Evolutionary conservation across 495 filamentous ascomycete species (phyloP).

Genomic region (Oleoguttula mirabilis): DNA sequence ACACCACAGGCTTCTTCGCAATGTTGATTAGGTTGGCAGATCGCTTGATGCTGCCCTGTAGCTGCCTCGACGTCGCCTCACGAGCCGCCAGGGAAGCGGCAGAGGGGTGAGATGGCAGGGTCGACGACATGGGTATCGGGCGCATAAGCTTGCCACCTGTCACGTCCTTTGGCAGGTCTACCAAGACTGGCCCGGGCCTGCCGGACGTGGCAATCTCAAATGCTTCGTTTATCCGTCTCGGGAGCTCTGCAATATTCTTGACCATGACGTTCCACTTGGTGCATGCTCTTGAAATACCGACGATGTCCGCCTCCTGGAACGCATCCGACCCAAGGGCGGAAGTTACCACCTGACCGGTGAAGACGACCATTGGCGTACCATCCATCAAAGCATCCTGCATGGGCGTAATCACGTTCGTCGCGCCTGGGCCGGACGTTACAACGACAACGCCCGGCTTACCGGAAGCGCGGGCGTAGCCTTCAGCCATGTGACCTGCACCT

Average conservation of each 20-base stretch:
- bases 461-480: slow-evolving; percentile 64
- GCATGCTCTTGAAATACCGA: slow-evolving; percentile 65
- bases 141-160: slow-evolving; percentile 52
- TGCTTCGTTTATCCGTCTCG: slow-evolving; percentile 70
- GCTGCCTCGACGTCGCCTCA: slow-evolving; percentile 45
- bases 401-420: slow-evolving; percentile 67
- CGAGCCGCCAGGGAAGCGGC: slow-evolving; percentile 56
- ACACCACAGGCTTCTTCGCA: slow-evolving; percentile 65
- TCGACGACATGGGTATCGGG: slow-evolving; percentile 55
- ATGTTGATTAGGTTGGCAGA: slow-evolving; percentile 58
- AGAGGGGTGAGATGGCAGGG: slow-evolving; percentile 54
- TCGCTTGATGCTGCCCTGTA: slow-evolving; percentile 47
- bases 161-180: slow-evolving; percentile 70
- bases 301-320: slow-evolving; percentile 68
- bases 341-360: slow-evolving; percentile 64
- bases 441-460: slow-evolving; percentile 67
- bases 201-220: slow-evolving; percentile 73
- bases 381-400: slow-evolving; percentile 71
- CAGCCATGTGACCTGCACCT: slow-evolving; percentile 70
- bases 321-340: slow-evolving; percentile 65
- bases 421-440: slow-evolving; percentile 67
- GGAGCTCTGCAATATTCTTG: slow-evolving; percentile 64
- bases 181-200: slow-evolving; percentile 64
- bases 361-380: slow-evolving; percentile 68
- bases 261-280: slow-evolving; percentile 85